Conservation (phyloP, 2,329 filamentous ascomycete species). For the Aspergillus puulaauensis region DNA sequence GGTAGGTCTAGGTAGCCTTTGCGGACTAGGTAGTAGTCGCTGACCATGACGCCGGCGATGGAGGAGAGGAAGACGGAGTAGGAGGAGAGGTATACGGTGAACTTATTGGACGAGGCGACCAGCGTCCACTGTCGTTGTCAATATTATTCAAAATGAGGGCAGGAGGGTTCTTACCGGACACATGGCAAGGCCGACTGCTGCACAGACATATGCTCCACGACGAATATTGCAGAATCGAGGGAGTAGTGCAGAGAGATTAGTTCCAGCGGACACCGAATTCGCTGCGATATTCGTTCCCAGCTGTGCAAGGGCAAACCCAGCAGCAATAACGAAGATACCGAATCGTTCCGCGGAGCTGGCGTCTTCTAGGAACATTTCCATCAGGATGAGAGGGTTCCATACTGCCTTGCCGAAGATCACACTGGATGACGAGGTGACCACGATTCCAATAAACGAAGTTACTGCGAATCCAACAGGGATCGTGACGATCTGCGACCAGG, state of each 20-base stretch:
- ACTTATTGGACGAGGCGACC: too few species aligned
- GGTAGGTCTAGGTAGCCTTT: too few species aligned
- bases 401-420: slow-evolving; percentile 13
- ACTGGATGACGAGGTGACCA: slow-evolving; percentile 8
- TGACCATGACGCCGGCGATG: too few species aligned
- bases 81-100: too few species aligned
- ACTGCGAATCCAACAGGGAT: slow-evolving; percentile 11
- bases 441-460: slow-evolving; percentile 12
- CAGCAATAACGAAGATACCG: slow-evolving; percentile 12
- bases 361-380: not conserved
- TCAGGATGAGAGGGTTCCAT: slow-evolving; percentile 14
- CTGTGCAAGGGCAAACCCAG: slow-evolving; percentile 9
- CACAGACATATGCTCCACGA: slow-evolving; percentile 9
- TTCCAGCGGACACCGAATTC: slow-evolving; percentile 11
- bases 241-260: slow-evolving; percentile 7
- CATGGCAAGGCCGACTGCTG: not conserved
- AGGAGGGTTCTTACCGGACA: too few species aligned
- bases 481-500: slow-evolving; percentile 10
- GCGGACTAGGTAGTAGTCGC: too few species aligned
- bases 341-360: slow-evolving; percentile 13
- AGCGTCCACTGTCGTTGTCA: too few species aligned
- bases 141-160: too few species aligned
- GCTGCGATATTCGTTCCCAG: slow-evolving; percentile 13
- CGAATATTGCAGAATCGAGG: slow-evolving; percentile 6
- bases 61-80: too few species aligned